Evolutionary conservation across 2,329 filamentous ascomycete genomes (phyloP).

Genomic region (Scleromitrula shiraiana): DNA sequence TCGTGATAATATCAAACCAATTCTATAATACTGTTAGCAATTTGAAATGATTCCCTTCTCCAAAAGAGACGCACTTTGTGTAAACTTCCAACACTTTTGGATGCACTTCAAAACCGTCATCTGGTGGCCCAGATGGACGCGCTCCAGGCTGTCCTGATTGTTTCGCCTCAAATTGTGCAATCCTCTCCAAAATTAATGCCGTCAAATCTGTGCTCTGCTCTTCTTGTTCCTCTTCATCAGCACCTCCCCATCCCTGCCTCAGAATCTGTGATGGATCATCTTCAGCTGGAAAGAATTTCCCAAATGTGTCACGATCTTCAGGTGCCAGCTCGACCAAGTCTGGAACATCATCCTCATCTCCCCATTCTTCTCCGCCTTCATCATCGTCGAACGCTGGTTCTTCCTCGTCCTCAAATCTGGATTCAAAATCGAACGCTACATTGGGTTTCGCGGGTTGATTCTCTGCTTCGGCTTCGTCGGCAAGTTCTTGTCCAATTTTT

Average conservation of each 20-base stretch:
- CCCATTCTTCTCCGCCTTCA: conserved; percentile 60
- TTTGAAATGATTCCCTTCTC: neutral
- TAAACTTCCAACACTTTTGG: conserved; percentile 92
- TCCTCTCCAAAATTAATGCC: conserved; percentile 89
- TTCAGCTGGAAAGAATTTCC: conserved; percentile 73
- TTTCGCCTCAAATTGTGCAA: conserved; percentile 78
- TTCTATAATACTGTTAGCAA: conserved; percentile 38
- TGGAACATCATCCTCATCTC: conserved; percentile 66
- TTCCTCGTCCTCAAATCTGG: conserved; percentile 54
- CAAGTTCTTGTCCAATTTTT: conserved; percentile 79
- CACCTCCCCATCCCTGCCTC: conserved; percentile 26
- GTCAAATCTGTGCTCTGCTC: conserved; percentile 69
- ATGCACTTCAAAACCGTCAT: conserved; percentile 80
- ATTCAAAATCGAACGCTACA: conserved; percentile 71
- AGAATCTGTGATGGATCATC: conserved; percentile 36
- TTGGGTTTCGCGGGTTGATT: conserved; percentile 39
- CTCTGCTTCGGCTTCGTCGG: conserved; percentile 65
- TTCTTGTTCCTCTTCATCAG: conserved; percentile 35
- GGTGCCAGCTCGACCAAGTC: conserved; percentile 78
- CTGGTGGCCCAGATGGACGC: conserved; percentile 35
- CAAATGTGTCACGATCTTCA: conserved; percentile 81
- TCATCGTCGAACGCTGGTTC: conserved; percentile 43
- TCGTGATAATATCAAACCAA: conserved; percentile 79
- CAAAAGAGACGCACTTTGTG: conserved; percentile 53
- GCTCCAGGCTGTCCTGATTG: conserved; percentile 34